Percentiles rank a stretch among this genome's conserved stretches.
These are phyloP conservation scores for Floccularia luteovirens DNA, from an alignment of 768 basidiomycete genomes.

Conservation along the genomic window DNA sequence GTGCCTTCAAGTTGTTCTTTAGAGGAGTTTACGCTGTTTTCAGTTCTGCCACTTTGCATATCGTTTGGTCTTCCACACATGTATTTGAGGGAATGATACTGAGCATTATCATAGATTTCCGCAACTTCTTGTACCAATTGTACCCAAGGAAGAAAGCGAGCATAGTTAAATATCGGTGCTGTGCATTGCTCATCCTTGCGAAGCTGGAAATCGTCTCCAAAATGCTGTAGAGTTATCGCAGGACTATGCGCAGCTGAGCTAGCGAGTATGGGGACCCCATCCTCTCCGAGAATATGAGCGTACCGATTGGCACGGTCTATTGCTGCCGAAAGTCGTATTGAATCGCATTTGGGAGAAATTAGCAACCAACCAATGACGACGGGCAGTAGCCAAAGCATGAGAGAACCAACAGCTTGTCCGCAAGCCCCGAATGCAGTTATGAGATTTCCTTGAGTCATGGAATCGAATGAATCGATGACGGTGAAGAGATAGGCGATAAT, in stretches of 20 bases:
- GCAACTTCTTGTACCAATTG: conserved; percentile 15
- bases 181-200: conserved; percentile 14
- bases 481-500: conserved; percentile 29
- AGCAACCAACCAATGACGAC: conserved; percentile 35
- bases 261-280: conserved; percentile 2
- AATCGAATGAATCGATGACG: conserved; percentile 19
- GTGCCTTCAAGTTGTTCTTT: conserved; percentile 1
- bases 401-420: conserved; percentile 31
- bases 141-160: conserved; percentile 20
- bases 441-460: conserved; percentile 10
- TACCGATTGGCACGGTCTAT: conserved; percentile 20
- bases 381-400: conserved; percentile 38
- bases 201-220: conserved; percentile 6
- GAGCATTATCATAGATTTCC: conserved; percentile 14
- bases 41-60: too few relatives aligned
- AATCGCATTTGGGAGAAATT: conserved; percentile 33
- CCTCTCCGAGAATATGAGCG: conserved; percentile 19
- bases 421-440: conserved; percentile 17
- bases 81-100: conserved; percentile 9
- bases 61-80: too few relatives aligned
- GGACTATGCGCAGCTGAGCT: conserved; percentile 7
- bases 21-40: conserved; percentile 13
- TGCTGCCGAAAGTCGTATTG: conserved; percentile 18
- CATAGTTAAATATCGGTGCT: conserved; percentile 21
- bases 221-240: conserved; percentile 12